Evolutionary conservation across 1,139 yeast species (phyloP).

Genomic region (Sporopachydermia cereana): DNA sequence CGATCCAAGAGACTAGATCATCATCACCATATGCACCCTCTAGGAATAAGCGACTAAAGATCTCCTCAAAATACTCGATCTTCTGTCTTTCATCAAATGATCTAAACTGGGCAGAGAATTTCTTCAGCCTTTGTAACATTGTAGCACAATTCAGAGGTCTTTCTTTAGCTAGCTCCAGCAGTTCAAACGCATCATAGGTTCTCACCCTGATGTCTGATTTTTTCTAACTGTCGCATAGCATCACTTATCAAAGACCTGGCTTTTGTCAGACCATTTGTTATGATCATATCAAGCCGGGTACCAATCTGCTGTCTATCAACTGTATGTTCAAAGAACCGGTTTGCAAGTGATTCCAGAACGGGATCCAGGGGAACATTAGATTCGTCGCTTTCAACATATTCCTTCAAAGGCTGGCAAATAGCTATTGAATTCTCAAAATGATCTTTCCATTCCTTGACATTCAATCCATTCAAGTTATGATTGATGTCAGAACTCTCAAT

Average conservation of each 20-base stretch:
- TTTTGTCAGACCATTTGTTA: not conserved
- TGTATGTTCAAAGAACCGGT: not conserved
- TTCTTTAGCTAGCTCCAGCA: not conserved
- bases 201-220: not conserved
- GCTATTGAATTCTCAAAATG: not conserved
- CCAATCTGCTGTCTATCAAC: not conserved
- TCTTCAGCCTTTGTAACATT: not conserved
- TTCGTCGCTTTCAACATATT: not conserved
- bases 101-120: not conserved
- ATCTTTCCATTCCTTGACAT: not conserved
- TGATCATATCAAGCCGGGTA: not conserved
- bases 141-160: not conserved
- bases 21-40: not conserved
- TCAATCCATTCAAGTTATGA: not conserved
- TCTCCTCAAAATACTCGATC: not conserved
- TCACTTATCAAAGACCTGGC: not conserved
- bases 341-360: not conserved
- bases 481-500: not conserved
- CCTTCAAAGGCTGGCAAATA: not conserved
- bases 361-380: not conserved
- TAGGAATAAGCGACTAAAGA: not conserved
- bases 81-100: not conserved
- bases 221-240: not conserved
- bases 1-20: not conserved
- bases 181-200: not conserved